Conservation (phyloP, 202 grass and related monocot species). For the Setaria viridis region DNA sequence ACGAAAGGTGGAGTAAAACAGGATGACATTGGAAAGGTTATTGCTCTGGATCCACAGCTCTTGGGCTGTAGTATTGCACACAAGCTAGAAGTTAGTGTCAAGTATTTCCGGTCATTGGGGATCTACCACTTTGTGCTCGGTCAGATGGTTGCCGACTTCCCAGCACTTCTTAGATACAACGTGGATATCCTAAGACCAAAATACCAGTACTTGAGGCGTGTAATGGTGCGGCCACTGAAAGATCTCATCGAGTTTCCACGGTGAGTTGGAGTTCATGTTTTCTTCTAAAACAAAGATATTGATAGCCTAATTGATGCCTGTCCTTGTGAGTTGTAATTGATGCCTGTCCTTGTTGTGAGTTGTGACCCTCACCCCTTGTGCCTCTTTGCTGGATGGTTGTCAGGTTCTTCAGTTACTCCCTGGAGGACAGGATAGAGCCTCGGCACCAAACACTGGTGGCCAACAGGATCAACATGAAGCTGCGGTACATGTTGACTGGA, state of each 20-base stretch:
- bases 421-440: slow-evolving; percentile 80
- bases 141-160: slow-evolving; percentile 87
- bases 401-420: slow-evolving; percentile 96
- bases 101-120: slow-evolving; percentile 86
- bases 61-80: slow-evolving; percentile 86
- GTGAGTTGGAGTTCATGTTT: slow-evolving; percentile 40
- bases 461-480: slow-evolving; percentile 89
- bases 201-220: slow-evolving; percentile 84
- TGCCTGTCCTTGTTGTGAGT: too few relatives aligned
- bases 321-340: too few relatives aligned
- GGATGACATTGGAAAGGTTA: slow-evolving; percentile 86
- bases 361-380: neutral
- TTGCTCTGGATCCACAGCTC: slow-evolving; percentile 89
- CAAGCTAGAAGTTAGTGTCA: slow-evolving; percentile 87
- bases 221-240: slow-evolving; percentile 89
- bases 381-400: neutral
- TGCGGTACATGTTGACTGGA: slow-evolving; percentile 79
- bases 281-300: neutral
- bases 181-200: slow-evolving; percentile 76
- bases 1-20: slow-evolving; percentile 80
- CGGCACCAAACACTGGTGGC: slow-evolving; percentile 73
- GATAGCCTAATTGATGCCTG: neutral
- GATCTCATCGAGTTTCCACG: slow-evolving; percentile 91
- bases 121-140: slow-evolving; percentile 75
- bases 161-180: slow-evolving; percentile 87